These are phyloP conservation scores for Quercus lobata DNA, from an alignment of 331 rosid species.

Conservation along the genomic window DNA sequence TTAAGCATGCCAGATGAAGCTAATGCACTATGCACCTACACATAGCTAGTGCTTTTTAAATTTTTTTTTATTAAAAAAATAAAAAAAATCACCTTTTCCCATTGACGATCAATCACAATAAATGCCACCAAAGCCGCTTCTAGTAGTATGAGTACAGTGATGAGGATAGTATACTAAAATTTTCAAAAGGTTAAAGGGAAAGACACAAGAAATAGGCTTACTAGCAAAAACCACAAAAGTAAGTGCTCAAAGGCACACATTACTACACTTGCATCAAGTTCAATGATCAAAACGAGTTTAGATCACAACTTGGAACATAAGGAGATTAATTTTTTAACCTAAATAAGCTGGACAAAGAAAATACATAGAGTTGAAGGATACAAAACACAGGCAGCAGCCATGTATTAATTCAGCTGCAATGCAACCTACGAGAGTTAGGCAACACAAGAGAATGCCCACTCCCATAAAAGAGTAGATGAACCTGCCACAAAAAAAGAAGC, in stretches of 20 bases:
- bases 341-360: conserved; percentile 7
- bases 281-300: neutral
- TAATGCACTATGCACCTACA: conserved; percentile 14
- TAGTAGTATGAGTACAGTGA: conserved; percentile 40
- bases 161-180: conserved; percentile 63
- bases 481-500: conserved; percentile 47
- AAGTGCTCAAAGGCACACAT: neutral
- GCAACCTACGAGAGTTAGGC: conserved; percentile 72
- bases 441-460: conserved; percentile 66
- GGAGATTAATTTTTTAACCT: neutral
- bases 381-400: conserved; percentile 93
- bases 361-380: conserved; percentile 45
- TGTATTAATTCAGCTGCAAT: conserved; percentile 81
- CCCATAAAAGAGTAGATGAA: conserved; percentile 86
- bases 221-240: neutral
- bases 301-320: conserved; percentile 6
- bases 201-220: neutral
- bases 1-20: conserved; percentile 5
- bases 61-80: neutral
- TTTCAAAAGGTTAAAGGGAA: conserved; percentile 49
- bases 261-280: neutral
- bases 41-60: neutral
- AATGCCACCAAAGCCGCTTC: conserved; percentile 82
- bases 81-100: conserved; percentile 68
- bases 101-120: conserved; percentile 66